phyloP scores from a whole-genome alignment of 768 basidiomycete genomes.

The Lactifluus echinatus region DNA sequence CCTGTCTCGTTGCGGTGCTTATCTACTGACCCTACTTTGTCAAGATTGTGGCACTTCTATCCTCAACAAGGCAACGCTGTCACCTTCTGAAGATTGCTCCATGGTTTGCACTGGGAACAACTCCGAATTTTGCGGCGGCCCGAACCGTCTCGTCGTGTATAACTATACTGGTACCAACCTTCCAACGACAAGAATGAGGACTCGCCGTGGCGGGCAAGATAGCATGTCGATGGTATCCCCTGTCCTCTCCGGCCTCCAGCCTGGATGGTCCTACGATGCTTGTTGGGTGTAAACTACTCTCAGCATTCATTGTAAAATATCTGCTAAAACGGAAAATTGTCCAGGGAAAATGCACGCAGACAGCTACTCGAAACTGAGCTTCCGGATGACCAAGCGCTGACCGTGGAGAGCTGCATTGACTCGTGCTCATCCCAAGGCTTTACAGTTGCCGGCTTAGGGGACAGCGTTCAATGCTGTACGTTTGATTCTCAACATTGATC shows the following conservation, averaged over 20 bases:
- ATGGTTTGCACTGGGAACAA: conserved; percentile 59
- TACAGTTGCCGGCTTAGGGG: conserved; percentile 66
- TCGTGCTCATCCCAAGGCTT: conserved; percentile 48
- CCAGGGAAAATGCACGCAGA: conserved; percentile 51
- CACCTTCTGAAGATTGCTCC: conserved; percentile 46
- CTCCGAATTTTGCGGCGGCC: conserved; percentile 66
- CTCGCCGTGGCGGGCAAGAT: conserved; percentile 26
- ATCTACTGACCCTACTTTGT: neutral
- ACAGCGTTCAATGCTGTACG: conserved; percentile 42
- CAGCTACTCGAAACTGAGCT: conserved; percentile 45
- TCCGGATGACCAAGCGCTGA: conserved; percentile 34
- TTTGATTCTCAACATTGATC: conserved; percentile 10
- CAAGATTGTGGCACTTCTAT: conserved; percentile 45
- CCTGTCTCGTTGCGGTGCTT: neutral
- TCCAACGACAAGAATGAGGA: conserved; percentile 7
- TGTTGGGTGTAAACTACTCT: conserved; percentile 43
- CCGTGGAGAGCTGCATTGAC: conserved; percentile 55
- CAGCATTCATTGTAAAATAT: neutral
- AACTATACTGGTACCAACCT: conserved; percentile 52
- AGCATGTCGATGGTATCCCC: conserved; percentile 14
- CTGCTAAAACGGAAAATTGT: neutral
- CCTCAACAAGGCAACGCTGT: conserved; percentile 37
- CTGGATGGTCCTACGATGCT: conserved; percentile 18
- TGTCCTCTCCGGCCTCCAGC: conserved; percentile 4
- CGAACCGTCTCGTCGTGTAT: conserved; percentile 55